These are phyloP conservation scores for Corchorus capsularis DNA, from an alignment of 345 rosid genomes.

Conservation along the genomic window DNA sequence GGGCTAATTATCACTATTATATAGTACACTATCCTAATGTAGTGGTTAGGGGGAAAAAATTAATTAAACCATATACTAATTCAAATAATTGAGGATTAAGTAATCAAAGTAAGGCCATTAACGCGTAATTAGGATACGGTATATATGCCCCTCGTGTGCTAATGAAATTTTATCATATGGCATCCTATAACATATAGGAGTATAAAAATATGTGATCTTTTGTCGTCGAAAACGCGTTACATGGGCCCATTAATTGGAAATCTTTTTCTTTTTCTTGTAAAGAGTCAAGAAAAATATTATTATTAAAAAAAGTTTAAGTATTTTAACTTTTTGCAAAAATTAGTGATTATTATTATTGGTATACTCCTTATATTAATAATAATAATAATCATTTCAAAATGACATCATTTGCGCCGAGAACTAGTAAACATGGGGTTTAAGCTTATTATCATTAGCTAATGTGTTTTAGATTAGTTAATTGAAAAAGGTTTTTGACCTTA, in stretches of 20 bases:
- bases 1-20: not conserved
- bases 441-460: not conserved
- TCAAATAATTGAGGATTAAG: not conserved
- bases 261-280: not conserved
- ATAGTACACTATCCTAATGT: not conserved
- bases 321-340: not conserved
- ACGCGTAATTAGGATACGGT: slow-evolving; percentile 17
- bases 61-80: not conserved
- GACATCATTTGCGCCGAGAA: slow-evolving; percentile 8
- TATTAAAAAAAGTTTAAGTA: not conserved
- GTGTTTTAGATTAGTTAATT: slow-evolving; percentile 9
- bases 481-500: not conserved
- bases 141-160: slow-evolving; percentile 29
- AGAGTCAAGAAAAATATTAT: not conserved
- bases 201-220: not conserved
- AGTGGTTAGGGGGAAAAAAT: slow-evolving; percentile 16
- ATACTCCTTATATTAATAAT: no score
- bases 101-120: not conserved
- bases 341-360: not conserved
- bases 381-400: not conserved
- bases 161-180: no score
- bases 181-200: not conserved
- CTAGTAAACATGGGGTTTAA: not conserved
- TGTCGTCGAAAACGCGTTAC: not conserved
- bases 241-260: not conserved